Percentiles rank a stretch among this genome's conserved stretches.
Evolutionary conservation across 768 basidiomycete genomes (phyloP).

Genomic region (Auriculariales sp.): DNA sequence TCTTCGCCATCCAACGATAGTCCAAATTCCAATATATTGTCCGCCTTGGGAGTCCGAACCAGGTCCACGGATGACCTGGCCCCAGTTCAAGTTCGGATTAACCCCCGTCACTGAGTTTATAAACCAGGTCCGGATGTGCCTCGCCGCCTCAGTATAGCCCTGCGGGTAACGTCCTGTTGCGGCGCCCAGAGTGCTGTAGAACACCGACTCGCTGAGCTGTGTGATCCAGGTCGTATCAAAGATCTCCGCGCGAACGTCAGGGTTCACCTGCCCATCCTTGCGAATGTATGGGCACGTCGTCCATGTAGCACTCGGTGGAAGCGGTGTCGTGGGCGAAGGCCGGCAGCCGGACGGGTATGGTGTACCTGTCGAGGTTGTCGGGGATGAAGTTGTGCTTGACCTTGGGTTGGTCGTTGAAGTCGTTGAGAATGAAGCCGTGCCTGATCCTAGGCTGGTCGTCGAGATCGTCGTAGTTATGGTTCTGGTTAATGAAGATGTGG

Average conservation of each 20-base stretch:
- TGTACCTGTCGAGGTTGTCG: no score
- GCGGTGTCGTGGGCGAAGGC: no score
- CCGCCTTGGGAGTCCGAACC: conserved; percentile 27
- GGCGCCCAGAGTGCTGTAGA: conserved; percentile 32
- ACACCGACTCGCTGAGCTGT: conserved; percentile 25
- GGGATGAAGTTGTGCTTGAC: no score
- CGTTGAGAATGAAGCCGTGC: no score
- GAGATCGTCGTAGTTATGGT: not conserved
- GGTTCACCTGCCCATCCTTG: conserved; percentile 40
- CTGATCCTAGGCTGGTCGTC: no score
- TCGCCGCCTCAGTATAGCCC: conserved; percentile 29
- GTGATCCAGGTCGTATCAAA: conserved; percentile 27
- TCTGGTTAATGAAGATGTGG: not conserved
- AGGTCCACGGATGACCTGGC: conserved; percentile 39
- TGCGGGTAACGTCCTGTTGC: conserved; percentile 16
- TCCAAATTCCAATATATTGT: conserved; percentile 43
- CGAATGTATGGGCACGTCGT: conserved; percentile 32
- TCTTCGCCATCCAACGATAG: conserved; percentile 40
- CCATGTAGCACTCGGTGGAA: no score
- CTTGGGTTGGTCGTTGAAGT: no score
- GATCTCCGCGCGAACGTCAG: conserved; percentile 35
- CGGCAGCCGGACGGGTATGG: no score
- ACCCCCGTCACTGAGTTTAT: conserved; percentile 26
- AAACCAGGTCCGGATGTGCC: conserved; percentile 36
- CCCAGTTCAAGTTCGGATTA: conserved; percentile 41